These are phyloP conservation scores for Dothistroma pini DNA, from an alignment of 2,329 filamentous ascomycete genomes.

Conservation along the genomic window DNA sequence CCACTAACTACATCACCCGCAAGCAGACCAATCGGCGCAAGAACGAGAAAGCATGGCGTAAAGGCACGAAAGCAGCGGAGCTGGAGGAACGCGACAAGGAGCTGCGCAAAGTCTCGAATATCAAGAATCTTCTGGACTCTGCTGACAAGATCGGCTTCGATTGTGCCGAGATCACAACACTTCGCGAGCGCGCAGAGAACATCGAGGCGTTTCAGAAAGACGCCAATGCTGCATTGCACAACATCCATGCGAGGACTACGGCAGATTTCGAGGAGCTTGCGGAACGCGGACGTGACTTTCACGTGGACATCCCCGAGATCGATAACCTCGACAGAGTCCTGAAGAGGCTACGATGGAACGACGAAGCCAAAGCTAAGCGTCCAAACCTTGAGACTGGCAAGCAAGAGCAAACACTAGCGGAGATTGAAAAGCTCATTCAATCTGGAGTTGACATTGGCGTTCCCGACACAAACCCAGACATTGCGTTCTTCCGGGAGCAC, in stretches of 20 bases:
- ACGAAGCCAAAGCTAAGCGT: slow-evolving; percentile 62
- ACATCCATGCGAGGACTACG: slow-evolving; percentile 59
- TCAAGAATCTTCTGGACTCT: slow-evolving; percentile 76
- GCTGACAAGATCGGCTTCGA: slow-evolving; percentile 89
- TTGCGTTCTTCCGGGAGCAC: slow-evolving; percentile 72
- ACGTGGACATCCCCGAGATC: slow-evolving; percentile 85
- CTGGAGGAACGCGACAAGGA: slow-evolving; percentile 80
- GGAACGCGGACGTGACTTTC: slow-evolving; percentile 85
- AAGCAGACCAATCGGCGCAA: slow-evolving; percentile 98
- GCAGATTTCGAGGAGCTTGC: slow-evolving; percentile 83
- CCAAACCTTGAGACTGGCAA: slow-evolving; percentile 28
- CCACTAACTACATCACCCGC: slow-evolving; percentile 90
- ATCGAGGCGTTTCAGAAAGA: slow-evolving; percentile 81
- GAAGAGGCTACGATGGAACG: slow-evolving; percentile 84
- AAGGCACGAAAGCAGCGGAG: slow-evolving; percentile 67
- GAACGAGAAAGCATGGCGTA: slow-evolving; percentile 83
- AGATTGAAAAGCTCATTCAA: slow-evolving; percentile 74
- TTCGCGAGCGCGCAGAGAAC: slow-evolving; percentile 79
- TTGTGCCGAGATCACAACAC: slow-evolving; percentile 79
- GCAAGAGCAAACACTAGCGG: slow-evolving; percentile 66
- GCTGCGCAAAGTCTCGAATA: slow-evolving; percentile 81
- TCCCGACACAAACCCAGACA: slow-evolving; percentile 72
- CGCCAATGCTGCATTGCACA: slow-evolving; percentile 66
- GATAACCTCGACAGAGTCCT: slow-evolving; percentile 76
- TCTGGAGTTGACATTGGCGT: slow-evolving; percentile 75